Evolutionary conservation across 257 asterid genomes (phyloP), one percentile per base, ranked within the genome.

Genomic region (Forsythia suspensa): DNA sequence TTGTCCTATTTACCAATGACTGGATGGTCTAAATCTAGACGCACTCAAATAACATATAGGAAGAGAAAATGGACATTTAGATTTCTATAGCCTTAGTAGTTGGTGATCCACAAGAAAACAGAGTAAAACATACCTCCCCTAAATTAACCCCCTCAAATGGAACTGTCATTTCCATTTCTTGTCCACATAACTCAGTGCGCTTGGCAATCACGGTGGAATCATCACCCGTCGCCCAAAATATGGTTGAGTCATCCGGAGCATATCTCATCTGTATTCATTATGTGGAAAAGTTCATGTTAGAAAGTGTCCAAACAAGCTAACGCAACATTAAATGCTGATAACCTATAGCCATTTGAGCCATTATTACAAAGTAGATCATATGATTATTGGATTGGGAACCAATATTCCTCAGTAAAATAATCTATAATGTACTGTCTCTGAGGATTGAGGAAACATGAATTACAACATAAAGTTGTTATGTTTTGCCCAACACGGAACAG

Each of bases 201-300:
- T 86, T 81, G 34, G 97, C 97, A 76, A 92, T 87, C 86, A 91
- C 94, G 3, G 89, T 24, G 43, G 87, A 83, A 65, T 89, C 85
- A 16, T 82, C 59, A 11, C 98, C 97, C 3, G 88, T 86, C 34
- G 98, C 99, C 99, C 99, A 96, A 85, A 92, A 94, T 86, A 92
- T 89, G 46, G 98, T 92, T 2, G 99, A 96, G 84, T 91, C 99
- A 76, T 94, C 97, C 1, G 86, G 80, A 63, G 89, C 97, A 73
- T 94, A 94, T 79, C 95, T 91, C 79, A 96, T 76, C 99, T 96
- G 88, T 89, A 79, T 77, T 79, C n/a, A 66, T 77, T 43, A 18
- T 46, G 42, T 20, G 51, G 61, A 83, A 74, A 73, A 43, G 61
- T 67, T 83, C 43, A 61, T 38, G 36, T 37, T 24, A 8, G 12